A percentile compares a stretch with the other conserved stretches of the same genome.
Evolutionary conservation across 108 stramenopile species (phyloP).

Genomic region (Nannochloropsis salina): DNA sequence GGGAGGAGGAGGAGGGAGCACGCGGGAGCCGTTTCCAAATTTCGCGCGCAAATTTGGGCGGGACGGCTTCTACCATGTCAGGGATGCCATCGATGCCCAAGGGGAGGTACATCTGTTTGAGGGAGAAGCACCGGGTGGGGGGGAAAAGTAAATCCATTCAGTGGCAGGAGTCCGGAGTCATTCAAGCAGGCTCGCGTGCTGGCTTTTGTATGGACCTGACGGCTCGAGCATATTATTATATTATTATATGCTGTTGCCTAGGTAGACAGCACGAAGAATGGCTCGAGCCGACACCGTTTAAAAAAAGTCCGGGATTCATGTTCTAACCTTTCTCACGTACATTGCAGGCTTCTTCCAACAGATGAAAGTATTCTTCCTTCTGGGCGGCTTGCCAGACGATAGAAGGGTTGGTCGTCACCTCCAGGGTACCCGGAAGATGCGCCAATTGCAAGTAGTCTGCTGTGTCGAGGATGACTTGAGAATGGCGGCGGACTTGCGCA

Average conservation of each 20-base stretch:
- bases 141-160: background rate
- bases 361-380: background rate
- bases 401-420: background rate
- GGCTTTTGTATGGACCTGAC: too few species aligned
- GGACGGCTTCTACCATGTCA: background rate
- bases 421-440: background rate
- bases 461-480: background rate
- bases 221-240: too few species aligned
- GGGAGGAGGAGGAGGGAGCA: background rate
- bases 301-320: too few species aligned
- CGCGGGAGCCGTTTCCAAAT: background rate
- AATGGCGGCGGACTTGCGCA: background rate
- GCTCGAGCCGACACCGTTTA: too few species aligned
- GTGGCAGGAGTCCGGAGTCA: background rate
- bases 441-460: background rate
- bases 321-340: background rate
- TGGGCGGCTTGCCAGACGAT: constrained; percentile 8
- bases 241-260: too few species aligned
- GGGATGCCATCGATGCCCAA: background rate
- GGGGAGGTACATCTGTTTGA: background rate
- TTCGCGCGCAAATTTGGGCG: background rate
- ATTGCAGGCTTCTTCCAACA: background rate
- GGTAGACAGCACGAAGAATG: too few species aligned
- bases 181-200: too few species aligned
- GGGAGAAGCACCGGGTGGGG: background rate